A percentile compares a stretch with the other conserved stretches of the same genome.
Conservation (phyloP, 345 rosid species). For the Boechera stricta region DNA sequence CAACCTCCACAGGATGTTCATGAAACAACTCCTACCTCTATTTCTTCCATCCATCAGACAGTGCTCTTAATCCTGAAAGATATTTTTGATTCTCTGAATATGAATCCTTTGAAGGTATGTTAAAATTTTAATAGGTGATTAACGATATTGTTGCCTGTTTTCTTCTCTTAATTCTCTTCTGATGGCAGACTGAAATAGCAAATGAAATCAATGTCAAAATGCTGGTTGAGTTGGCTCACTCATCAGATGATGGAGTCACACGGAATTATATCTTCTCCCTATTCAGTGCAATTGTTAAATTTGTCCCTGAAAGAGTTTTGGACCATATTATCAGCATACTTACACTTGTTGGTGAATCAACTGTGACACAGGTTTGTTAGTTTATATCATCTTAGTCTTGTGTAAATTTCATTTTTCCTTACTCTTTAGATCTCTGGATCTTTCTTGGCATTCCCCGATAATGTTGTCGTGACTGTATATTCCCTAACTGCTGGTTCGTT, state of each 20-base stretch:
- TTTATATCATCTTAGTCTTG: conserved; percentile 11
- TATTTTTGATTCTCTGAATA: conserved; percentile 55
- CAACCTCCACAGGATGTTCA: conserved; percentile 54
- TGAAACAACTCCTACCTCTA: conserved; percentile 46
- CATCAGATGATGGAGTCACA: conserved; percentile 61
- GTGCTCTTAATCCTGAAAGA: conserved; percentile 72
- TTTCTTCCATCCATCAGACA: conserved; percentile 61
- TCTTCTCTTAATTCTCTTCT: conserved; percentile 35
- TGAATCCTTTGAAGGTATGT: conserved; percentile 59
- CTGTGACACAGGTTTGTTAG: conserved; percentile 76
- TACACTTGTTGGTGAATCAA: conserved; percentile 75
- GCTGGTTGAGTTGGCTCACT: conserved; percentile 72
- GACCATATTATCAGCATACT: conserved; percentile 70
- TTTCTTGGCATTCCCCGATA: not conserved
- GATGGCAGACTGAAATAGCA: conserved; percentile 59
- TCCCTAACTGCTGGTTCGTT: conserved; percentile 7
- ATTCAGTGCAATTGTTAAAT: conserved; percentile 64
- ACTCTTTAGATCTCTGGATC: conserved; percentile 15
- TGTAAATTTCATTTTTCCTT: conserved; percentile 1
- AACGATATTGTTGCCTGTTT: conserved; percentile 18
- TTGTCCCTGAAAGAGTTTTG: conserved; percentile 65
- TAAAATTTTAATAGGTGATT: conserved; percentile 19
- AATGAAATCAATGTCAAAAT: conserved; percentile 57
- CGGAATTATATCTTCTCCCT: conserved; percentile 70
- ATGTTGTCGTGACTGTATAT: conserved; percentile 16